phyloP scores from a whole-genome alignment of 805 yeast species.

The Naumovozyma castellii region DNA sequence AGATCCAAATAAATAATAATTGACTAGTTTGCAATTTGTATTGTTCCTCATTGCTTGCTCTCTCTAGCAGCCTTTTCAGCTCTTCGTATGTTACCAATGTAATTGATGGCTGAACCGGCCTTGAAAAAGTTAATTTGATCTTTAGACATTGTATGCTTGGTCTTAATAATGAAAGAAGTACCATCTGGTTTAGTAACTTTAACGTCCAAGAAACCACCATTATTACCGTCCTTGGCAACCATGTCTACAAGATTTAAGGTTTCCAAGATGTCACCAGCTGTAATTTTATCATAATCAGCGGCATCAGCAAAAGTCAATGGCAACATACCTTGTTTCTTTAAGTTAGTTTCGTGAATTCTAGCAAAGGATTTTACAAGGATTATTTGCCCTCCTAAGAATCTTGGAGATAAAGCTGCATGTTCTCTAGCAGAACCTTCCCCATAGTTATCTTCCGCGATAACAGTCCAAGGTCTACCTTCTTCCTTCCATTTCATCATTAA shows the following conservation, averaged over 20 bases:
- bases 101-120: conserved; percentile 95
- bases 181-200: conserved; percentile 72
- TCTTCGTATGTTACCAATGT: conserved; percentile 57
- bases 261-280: conserved; percentile 67
- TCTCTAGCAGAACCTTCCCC: conserved; percentile 99
- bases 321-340: conserved; percentile 95
- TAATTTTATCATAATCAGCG: conserved; percentile 72
- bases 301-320: conserved; percentile 90
- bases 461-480: conserved; percentile 80
- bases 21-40: too few relatives aligned
- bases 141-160: conserved; percentile 93
- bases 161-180: conserved; percentile 52
- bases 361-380: conserved; percentile 92
- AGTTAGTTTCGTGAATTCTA: conserved; percentile 94
- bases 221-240: conserved; percentile 73
- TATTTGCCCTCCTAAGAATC: conserved; percentile 85
- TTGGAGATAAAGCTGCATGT: conserved; percentile 94
- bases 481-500: conserved; percentile 92
- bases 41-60: too few relatives aligned
- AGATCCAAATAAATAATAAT: too few relatives aligned
- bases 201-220: conserved; percentile 71
- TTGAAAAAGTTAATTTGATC: conserved; percentile 94
- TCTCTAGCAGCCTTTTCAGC: conserved; percentile 3
- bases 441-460: conserved; percentile 94
- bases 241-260: conserved; percentile 67